A percentile compares a stretch with the other conserved stretches of the same genome.
phyloP scores from a whole-genome alignment of 2,329 filamentous ascomycete genomes.

The Aspergillus piperis region DNA sequence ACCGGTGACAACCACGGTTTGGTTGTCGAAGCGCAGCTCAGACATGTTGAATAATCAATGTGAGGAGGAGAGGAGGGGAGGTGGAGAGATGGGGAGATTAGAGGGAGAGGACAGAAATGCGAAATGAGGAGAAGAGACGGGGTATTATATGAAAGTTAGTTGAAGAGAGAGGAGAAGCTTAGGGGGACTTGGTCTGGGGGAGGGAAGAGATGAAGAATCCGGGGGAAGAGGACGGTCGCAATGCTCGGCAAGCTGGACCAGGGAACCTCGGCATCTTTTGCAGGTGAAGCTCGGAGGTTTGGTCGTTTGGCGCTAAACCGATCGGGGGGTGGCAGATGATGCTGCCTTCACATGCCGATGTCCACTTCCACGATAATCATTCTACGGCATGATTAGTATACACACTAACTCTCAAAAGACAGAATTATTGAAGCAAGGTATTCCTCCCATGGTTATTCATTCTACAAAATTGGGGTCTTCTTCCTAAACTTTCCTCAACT shows the following conservation, averaged over 20 bases:
- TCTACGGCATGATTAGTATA: too few relatives aligned
- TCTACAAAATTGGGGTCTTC: too few relatives aligned
- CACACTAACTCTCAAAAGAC: too few relatives aligned
- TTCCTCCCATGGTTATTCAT: background rate
- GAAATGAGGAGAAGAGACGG: conserved; percentile 4
- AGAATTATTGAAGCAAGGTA: too few relatives aligned
- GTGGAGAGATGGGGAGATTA: conserved; percentile 15
- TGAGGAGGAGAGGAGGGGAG: conserved; percentile 10
- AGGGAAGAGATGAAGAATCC: conserved; percentile 20
- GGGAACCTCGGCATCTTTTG: conserved; percentile 38
- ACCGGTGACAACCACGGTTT: conserved; percentile 86
- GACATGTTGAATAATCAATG: conserved; percentile 51
- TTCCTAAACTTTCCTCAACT: background rate
- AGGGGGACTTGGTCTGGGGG: conserved; percentile 27
- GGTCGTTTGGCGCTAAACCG: conserved; percentile 16
- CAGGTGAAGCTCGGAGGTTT: conserved; percentile 22
- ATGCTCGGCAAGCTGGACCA: conserved; percentile 32
- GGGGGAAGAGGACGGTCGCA: conserved; percentile 23
- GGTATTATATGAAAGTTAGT: conserved; percentile 8
- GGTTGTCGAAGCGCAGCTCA: conserved; percentile 80
- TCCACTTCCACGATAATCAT: background rate
- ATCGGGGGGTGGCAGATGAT: conserved; percentile 30
- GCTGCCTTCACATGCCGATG: conserved; percentile 38
- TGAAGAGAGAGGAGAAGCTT: conserved; percentile 4
- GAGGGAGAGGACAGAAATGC: conserved; percentile 16